Percentiles rank a stretch among this genome's conserved stretches.
Evolutionary conservation across 192 early-diverging fungal species (phyloP).

Genomic region (Coemansia sp.): DNA sequence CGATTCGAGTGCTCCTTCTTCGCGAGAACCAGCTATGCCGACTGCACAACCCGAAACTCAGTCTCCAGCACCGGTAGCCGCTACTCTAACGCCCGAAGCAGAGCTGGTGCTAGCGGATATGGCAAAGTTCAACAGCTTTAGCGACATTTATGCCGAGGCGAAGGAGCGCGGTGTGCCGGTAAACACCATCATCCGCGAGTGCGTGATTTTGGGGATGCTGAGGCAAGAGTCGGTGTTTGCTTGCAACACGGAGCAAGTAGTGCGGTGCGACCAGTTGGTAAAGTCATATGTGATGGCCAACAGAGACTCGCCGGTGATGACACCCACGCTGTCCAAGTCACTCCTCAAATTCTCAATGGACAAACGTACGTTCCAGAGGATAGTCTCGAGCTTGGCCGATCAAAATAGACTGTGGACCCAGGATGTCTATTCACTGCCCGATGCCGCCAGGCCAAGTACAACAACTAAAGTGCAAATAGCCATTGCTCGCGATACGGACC

Average conservation of each 20-base stretch:
- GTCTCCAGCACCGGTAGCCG: background rate
- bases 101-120: slow-evolving; percentile 1
- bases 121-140: slow-evolving; percentile 8
- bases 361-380: slow-evolving; percentile 35
- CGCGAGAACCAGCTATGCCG: background rate
- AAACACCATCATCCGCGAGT: slow-evolving; percentile 34
- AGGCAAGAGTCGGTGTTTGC: slow-evolving; percentile 21
- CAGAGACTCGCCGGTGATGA: slow-evolving; percentile 1
- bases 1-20: background rate
- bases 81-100: background rate
- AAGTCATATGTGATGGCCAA: slow-evolving; percentile 13
- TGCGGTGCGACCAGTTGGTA: slow-evolving; percentile 3
- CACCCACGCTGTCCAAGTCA: slow-evolving; percentile 5
- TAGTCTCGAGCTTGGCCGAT: slow-evolving; percentile 15
- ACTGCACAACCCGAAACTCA: background rate
- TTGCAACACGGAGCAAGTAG: background rate
- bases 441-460: background rate
- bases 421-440: background rate
- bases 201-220: slow-evolving; percentile 21
- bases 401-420: slow-evolving; percentile 20
- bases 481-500: slow-evolving; percentile 23
- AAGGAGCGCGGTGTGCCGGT: slow-evolving; percentile 12
- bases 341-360: slow-evolving; percentile 20
- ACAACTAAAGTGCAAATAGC: background rate
- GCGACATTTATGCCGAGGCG: slow-evolving; percentile 23